phyloP scores from a whole-genome alignment of 1,284 basidiomycete species.

The Dichomitus squalens region DNA sequence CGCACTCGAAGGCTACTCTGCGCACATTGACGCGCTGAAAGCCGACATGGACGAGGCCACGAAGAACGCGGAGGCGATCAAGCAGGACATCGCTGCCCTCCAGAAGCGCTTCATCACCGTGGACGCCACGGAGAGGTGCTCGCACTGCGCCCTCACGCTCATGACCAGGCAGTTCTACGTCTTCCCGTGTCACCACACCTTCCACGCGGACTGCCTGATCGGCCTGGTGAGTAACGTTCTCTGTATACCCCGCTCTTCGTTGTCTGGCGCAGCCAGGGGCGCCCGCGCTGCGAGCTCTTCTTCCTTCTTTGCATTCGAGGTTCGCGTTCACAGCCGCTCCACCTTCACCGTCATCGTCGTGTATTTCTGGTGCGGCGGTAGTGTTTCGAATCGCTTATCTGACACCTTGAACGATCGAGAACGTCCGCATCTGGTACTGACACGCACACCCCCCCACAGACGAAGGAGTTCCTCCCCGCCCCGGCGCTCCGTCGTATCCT shows the following conservation, averaged over 20 bases:
- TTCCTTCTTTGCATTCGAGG: neutral
- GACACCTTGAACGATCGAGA: neutral
- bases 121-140: slow-evolving; percentile 86
- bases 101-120: slow-evolving; percentile 94
- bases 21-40: slow-evolving; percentile 90
- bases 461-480: slow-evolving; percentile 86
- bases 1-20: slow-evolving; percentile 92
- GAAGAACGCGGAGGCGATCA: slow-evolving; percentile 89
- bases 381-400: neutral
- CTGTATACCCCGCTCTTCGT: neutral
- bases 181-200: slow-evolving; percentile 96
- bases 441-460: slow-evolving; percentile 47
- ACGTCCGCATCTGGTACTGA: neutral
- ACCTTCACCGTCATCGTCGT: slow-evolving; percentile 6
- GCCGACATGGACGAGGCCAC: slow-evolving; percentile 97
- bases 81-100: slow-evolving; percentile 85
- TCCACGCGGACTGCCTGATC: slow-evolving; percentile 95
- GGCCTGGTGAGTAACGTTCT: slow-evolving; percentile 76
- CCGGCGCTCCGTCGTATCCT: slow-evolving; percentile 82
- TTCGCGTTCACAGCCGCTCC: neutral
- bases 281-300: neutral
- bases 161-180: slow-evolving; percentile 95
- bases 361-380: neutral
- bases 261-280: neutral
- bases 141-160: slow-evolving; percentile 75